Evolutionary conservation across 148 eudicot species (phyloP).

Genomic region (Camellia japonica): DNA sequence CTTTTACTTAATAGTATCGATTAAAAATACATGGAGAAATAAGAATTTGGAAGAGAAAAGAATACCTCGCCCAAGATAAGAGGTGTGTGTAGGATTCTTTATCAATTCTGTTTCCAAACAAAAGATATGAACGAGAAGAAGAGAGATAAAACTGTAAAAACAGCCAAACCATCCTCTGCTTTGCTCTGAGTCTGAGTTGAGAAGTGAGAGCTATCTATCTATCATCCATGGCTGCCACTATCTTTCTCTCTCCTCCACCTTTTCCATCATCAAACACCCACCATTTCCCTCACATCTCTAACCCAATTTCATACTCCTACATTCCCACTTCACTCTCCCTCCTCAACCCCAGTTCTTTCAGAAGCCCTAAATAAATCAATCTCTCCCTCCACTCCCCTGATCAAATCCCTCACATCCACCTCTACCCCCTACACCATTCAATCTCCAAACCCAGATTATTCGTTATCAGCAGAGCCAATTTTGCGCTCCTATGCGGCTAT

Average conservation of each 20-base stretch:
- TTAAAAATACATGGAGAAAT: too few relatives aligned
- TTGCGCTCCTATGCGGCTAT: background rate
- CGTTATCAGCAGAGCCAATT: background rate
- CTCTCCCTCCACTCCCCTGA: background rate
- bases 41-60: too few relatives aligned
- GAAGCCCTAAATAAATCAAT: slow-evolving; percentile 14
- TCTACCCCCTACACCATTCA: background rate
- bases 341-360: background rate
- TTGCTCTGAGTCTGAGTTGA: background rate
- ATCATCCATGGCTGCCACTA: slow-evolving; percentile 7
- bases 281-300: background rate
- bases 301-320: background rate
- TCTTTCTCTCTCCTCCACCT: background rate
- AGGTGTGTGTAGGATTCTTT: too few relatives aligned
- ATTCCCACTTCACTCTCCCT: slow-evolving; percentile 9
- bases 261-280: background rate
- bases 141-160: background rate
- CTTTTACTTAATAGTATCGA: too few relatives aligned
- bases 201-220: background rate
- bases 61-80: too few relatives aligned
- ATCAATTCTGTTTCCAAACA: too few relatives aligned
- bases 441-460: background rate
- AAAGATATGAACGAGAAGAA: too few relatives aligned
- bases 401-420: background rate
- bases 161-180: background rate